Conservation (phyloP, 1,284 basidiomycete genomes). For the Apiotrichum laibachii region DNA sequence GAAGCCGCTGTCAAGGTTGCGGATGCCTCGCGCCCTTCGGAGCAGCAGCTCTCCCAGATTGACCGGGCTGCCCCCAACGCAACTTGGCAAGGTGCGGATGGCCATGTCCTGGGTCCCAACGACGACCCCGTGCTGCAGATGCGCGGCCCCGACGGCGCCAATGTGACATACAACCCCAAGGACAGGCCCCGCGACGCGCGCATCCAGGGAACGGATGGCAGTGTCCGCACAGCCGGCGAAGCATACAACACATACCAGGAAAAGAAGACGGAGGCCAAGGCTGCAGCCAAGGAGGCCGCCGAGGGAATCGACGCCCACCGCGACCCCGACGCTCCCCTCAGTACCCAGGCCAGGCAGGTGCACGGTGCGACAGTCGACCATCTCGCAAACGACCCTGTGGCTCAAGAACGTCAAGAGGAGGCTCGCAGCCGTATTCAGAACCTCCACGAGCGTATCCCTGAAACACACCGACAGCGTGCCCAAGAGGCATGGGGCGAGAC, state of each 20-base stretch:
- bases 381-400: conserved; percentile 52
- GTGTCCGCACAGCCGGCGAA: conserved; percentile 17
- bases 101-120: conserved; percentile 30
- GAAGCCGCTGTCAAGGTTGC: conserved; percentile 72
- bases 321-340: conserved; percentile 50
- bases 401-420: conserved; percentile 9
- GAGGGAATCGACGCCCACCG: conserved; percentile 9
- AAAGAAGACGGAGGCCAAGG: no score
- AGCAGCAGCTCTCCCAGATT: conserved; percentile 63
- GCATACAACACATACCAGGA: no score
- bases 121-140: conserved; percentile 49
- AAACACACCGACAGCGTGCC: background rate
- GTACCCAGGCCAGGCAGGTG: conserved; percentile 42
- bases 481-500: background rate
- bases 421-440: conserved; percentile 56
- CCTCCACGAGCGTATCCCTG: background rate
- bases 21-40: conserved; percentile 65
- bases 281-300: no score
- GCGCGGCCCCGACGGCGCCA: conserved; percentile 46
- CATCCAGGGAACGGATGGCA: conserved; percentile 46
- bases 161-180: conserved; percentile 54
- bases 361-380: conserved; percentile 42
- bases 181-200: conserved; percentile 40
- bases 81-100: conserved; percentile 20
- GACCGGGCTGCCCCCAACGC: conserved; percentile 59